Evolutionary conservation across 495 filamentous ascomycete genomes (phyloP).

Genomic region (Umbilicaria muhlenbergii): DNA sequence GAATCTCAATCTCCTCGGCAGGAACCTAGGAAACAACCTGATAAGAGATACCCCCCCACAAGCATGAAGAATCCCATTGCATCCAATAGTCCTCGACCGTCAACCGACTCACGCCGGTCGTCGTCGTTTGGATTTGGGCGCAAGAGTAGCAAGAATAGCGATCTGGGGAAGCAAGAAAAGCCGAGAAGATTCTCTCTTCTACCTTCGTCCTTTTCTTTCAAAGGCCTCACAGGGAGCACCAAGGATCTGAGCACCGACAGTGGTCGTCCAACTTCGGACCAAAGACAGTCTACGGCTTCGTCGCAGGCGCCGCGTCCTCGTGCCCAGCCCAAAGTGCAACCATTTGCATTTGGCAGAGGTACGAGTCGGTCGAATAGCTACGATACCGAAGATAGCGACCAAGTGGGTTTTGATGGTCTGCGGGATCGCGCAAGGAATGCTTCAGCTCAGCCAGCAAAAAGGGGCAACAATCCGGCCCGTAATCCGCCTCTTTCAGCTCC

Average conservation of each 20-base stretch:
- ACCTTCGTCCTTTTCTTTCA: conserved; percentile 55
- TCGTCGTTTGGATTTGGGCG: conserved; percentile 59
- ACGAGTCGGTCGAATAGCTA: conserved; percentile 5
- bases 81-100: conserved; percentile 46
- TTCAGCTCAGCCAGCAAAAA: conserved; percentile 3
- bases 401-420: conserved; percentile 6
- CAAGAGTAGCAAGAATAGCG: conserved; percentile 45
- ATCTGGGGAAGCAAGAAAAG: conserved; percentile 35
- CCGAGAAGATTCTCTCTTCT: conserved; percentile 66
- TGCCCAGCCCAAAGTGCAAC: conserved; percentile 11
- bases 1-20: conserved; percentile 16
- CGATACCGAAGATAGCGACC: conserved; percentile 3
- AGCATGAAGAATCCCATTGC: conserved; percentile 54
- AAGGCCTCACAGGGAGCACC: conserved; percentile 26
- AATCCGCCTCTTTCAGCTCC: neutral
- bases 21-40: conserved; percentile 20
- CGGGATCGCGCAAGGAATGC: conserved; percentile 6
- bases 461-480: conserved; percentile 4
- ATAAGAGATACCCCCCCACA: conserved; percentile 52
- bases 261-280: conserved; percentile 8
- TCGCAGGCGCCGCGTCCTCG: conserved; percentile 6
- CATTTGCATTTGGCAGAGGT: conserved; percentile 10
- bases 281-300: conserved; percentile 8
- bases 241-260: conserved; percentile 9
- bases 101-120: conserved; percentile 68